These are phyloP conservation scores for Gossypium arboreum DNA, from an alignment of 345 rosid species.

Conservation along the genomic window DNA sequence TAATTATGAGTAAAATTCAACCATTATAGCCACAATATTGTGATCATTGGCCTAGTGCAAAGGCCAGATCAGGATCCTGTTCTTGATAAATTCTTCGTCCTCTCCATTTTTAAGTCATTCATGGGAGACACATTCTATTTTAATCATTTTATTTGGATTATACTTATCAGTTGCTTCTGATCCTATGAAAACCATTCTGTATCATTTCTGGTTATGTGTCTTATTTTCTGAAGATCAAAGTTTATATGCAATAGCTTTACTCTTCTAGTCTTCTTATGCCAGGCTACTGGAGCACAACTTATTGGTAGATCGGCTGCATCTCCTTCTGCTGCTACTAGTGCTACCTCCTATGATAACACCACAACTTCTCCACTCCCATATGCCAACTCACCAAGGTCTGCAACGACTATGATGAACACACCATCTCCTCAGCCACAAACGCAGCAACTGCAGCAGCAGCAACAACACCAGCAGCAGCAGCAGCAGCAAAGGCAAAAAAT, in stretches of 20 bases:
- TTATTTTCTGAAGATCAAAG: conserved; percentile 9
- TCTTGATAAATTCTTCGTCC: neutral
- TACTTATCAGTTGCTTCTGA: neutral
- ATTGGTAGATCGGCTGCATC: conserved; percentile 87
- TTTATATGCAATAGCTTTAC: neutral
- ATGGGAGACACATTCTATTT: neutral
- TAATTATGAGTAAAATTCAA: neutral
- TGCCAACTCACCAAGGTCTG: conserved; percentile 89
- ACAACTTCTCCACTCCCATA: conserved; percentile 79
- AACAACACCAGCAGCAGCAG: conserved; percentile 41
- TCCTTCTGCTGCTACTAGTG: conserved; percentile 55
- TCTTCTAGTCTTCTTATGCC: conserved; percentile 1
- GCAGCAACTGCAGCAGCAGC: conserved; percentile 64
- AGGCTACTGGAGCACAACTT: conserved; percentile 73
- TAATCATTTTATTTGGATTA: neutral
- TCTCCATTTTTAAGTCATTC: neutral
- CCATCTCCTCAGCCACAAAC: conserved; percentile 86
- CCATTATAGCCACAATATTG: conserved; percentile 2
- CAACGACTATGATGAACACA: conserved; percentile 63
- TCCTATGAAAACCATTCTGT: neutral
- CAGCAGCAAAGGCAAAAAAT: conserved; percentile 64
- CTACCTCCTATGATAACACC: conserved; percentile 63
- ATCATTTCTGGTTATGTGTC: neutral
- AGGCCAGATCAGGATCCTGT: neutral
- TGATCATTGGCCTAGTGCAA: neutral